phyloP scores from a whole-genome alignment of 305 asterid species.

The Galium porrigens region DNA sequence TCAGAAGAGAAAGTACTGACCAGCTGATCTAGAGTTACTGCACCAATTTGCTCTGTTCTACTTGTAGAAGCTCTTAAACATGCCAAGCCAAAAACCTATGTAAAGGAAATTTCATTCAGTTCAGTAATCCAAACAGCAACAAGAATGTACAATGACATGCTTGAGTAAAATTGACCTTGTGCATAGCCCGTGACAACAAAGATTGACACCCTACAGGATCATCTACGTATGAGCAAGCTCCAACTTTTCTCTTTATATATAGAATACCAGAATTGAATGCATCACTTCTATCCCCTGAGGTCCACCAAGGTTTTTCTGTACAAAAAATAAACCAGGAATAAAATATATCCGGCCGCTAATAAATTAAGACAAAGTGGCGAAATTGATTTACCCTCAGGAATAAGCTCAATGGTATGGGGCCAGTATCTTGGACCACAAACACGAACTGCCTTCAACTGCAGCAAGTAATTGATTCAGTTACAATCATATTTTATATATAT shows the following conservation, averaged over 20 bases:
- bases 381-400: constrained; percentile 49
- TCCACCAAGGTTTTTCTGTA: constrained; percentile 93
- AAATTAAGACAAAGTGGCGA: constrained; percentile 6
- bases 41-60: constrained; percentile 33
- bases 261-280: constrained; percentile 81
- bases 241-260: constrained; percentile 83
- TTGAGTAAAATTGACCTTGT: constrained; percentile 42
- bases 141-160: constrained; percentile 12
- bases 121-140: constrained; percentile 11
- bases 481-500: too few species aligned
- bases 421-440: constrained; percentile 99
- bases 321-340: constrained; percentile 14
- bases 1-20: constrained; percentile 83
- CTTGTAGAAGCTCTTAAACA: constrained; percentile 33
- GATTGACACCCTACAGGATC: constrained; percentile 96
- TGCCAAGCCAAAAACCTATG: constrained; percentile 63
- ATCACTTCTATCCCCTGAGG: constrained; percentile 55
- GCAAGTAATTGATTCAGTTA: constrained; percentile 15
- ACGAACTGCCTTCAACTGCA: constrained; percentile 79
- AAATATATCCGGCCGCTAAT: not conserved
- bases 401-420: constrained; percentile 79
- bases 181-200: constrained; percentile 82
- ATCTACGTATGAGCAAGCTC: constrained; percentile 86
- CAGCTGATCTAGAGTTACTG: constrained; percentile 66
- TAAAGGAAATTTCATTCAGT: constrained; percentile 15